Conservation (phyloP, 2,329 filamentous ascomycete genomes). For the Monilinia laxa region DNA sequence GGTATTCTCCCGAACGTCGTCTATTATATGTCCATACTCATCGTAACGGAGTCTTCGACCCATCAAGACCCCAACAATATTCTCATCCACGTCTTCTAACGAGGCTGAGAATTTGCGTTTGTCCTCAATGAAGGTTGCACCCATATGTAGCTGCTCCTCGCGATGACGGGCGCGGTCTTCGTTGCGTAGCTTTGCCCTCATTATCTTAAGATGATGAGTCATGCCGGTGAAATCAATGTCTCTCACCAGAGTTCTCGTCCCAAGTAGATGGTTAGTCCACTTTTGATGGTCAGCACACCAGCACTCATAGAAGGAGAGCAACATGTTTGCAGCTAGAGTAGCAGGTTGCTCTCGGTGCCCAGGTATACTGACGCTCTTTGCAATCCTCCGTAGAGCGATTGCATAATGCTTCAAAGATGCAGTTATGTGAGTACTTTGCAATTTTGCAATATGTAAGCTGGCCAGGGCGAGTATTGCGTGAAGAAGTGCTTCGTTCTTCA, state of each 20-base stretch:
- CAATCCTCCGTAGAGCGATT: conserved; percentile 74
- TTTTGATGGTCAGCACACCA: conserved; percentile 93
- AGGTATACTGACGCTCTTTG: conserved; percentile 69
- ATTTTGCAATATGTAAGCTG: conserved; percentile 82
- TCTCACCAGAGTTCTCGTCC: conserved; percentile 75
- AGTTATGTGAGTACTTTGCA: conserved; percentile 71
- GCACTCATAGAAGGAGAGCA: conserved; percentile 90
- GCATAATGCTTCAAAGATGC: conserved; percentile 92
- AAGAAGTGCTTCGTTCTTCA: conserved; percentile 81
- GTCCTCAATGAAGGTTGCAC: conserved; percentile 26
- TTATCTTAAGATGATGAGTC: conserved; percentile 66
- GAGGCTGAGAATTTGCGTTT: conserved; percentile 25
- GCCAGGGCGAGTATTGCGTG: conserved; percentile 88
- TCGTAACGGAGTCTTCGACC: conserved; percentile 60
- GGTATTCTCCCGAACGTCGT: conserved; percentile 23
- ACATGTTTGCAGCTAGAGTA: conserved; percentile 82
- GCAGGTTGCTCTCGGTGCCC: conserved; percentile 70
- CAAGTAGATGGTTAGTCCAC: conserved; percentile 90
- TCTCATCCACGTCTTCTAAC: conserved; percentile 53
- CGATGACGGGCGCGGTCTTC: conserved; percentile 25
- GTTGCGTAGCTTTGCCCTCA: conserved; percentile 48
- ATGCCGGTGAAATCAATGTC: conserved; percentile 78
- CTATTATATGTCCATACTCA: conserved; percentile 51
- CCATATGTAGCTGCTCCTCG: conserved; percentile 18
- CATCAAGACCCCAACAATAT: conserved; percentile 57